These are phyloP conservation scores for Adansonia digitata DNA, from an alignment of 345 rosid species.

Conservation along the genomic window DNA sequence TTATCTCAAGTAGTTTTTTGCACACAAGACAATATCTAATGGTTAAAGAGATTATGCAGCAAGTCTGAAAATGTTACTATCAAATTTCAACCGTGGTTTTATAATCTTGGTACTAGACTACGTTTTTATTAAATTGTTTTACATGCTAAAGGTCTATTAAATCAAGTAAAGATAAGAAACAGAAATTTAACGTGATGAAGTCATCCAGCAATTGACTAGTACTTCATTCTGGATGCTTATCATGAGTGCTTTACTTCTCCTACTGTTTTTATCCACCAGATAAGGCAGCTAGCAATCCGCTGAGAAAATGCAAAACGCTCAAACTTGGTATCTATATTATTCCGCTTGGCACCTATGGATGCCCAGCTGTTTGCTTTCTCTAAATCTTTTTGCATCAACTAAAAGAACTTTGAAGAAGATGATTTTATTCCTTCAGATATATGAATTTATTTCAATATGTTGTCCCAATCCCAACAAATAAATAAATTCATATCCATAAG, in stretches of 20 bases:
- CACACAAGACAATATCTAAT: neutral
- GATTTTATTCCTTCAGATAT: neutral
- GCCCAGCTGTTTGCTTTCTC: slow-evolving; percentile 11
- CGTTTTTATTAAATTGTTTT: neutral
- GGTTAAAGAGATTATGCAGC: neutral
- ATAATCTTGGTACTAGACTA: neutral
- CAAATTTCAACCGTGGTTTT: neutral
- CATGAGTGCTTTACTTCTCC: neutral
- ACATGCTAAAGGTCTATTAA: neutral
- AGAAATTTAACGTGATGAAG: neutral
- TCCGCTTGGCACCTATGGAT: neutral
- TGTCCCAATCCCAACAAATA: neutral
- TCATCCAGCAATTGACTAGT: too few relatives aligned
- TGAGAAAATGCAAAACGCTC: neutral
- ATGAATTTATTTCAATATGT: neutral
- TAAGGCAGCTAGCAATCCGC: neutral
- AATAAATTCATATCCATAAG: neutral
- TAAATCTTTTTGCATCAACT: neutral
- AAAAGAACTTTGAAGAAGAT: neutral
- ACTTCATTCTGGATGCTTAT: neutral
- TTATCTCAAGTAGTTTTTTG: neutral
- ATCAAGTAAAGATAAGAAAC: neutral
- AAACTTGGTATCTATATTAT: neutral
- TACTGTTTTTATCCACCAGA: too few relatives aligned
- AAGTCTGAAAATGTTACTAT: neutral